Evolutionary conservation across 371 early-diverging fungal species (phyloP), one percentile per base, ranked within the genome.

Genomic region (Mortierella sp.): DNA sequence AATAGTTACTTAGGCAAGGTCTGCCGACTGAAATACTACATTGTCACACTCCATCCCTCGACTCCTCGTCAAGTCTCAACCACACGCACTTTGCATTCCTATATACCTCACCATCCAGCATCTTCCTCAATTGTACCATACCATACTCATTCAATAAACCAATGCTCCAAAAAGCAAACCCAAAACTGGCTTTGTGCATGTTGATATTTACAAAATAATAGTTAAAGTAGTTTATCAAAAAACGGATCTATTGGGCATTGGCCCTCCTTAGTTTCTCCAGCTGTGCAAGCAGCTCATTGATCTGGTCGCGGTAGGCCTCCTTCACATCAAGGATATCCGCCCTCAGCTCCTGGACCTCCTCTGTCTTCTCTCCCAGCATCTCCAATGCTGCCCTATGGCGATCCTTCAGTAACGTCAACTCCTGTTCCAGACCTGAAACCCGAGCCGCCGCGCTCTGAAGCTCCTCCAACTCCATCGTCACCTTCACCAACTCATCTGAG

Each of bases 301-400:
- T 88, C 86, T 97, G 97, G 50, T 85, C 88, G 40, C 91, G 87
- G 85, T 94, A 96, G 75, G 91, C 91, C 47, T 88, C 91, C 76
- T 94, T 96, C 74, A 96, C 92, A 75, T 97, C 97, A 3, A 76
- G 77, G 53, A 97, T 90, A 82, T 96, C 96, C 4, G 92, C 93
- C 74, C 92, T 88, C 22, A 97, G 85, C 64, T 97, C 98, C 63
- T 93, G 89, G 16, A 95, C 94, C 69, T 92, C 91, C 76, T 97
- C 98, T 19, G 96, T 95, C 76, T 93, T 92, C 80, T 97, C 97
- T 19, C 98, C 98, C 48, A 97, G 83, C 80, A 97, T 82, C 82
- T 95, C 97, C 6, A 97, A 84, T 16, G 94, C 93, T 7, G 95
- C 92, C 63, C 90, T 87, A 74, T 97, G 94, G 66, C 96, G 79